A percentile compares a stretch with the other conserved stretches of the same genome.
phyloP scores from a whole-genome alignment of 2,329 filamentous ascomycete species.

The Pyricularia grisea region DNA sequence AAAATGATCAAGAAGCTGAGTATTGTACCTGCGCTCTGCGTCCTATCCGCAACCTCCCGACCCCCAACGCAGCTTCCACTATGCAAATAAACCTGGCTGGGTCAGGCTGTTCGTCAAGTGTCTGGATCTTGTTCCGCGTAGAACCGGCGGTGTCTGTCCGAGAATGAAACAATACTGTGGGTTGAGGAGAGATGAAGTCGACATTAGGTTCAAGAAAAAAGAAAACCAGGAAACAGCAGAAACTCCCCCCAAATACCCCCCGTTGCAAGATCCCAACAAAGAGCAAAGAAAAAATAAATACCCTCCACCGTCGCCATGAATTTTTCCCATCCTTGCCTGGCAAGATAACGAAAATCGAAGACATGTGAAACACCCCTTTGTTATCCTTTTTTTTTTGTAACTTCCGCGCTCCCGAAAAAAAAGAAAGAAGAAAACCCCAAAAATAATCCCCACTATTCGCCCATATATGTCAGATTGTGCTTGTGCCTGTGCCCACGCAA shows the following conservation, averaged over 20 bases:
- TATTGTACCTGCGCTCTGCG: not conserved
- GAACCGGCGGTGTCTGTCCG: not conserved
- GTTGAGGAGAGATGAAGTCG: not conserved
- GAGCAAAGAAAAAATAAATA: not conserved
- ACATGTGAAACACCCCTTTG: not conserved
- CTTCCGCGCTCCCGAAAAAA: not conserved
- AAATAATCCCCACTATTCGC: not conserved
- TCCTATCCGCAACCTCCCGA: not conserved
- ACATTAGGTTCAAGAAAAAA: not conserved
- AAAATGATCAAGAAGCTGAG: not conserved
- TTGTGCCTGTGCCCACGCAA: constrained; percentile 1
- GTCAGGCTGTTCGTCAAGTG: not conserved
- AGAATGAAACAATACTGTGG: not conserved
- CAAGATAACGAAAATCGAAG: not conserved
- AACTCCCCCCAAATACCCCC: not conserved
- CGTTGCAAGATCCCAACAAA: not conserved
- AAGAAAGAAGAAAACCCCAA: not conserved
- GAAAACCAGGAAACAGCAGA: not conserved
- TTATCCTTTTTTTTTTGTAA: not conserved
- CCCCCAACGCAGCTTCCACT: not conserved
- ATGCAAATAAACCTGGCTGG: not conserved
- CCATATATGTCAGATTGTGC: constrained; percentile 1
- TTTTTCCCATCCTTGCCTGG: not conserved
- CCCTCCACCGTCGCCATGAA: not conserved
- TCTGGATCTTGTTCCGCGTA: not conserved